These are phyloP conservation scores for Diaporthe ampelina DNA, from an alignment of 2,329 filamentous ascomycete species.

Conservation along the genomic window DNA sequence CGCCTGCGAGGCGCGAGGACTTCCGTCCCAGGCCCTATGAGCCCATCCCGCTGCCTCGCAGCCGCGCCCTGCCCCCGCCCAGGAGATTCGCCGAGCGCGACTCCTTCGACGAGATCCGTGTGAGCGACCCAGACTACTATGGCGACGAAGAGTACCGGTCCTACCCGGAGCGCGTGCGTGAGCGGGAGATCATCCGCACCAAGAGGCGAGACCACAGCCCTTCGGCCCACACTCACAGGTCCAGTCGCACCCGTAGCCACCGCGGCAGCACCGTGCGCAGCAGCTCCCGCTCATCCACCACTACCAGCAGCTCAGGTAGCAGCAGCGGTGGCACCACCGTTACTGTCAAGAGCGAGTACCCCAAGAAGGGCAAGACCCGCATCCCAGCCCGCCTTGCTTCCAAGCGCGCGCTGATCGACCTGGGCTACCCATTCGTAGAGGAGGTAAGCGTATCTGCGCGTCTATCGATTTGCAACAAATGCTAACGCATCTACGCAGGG, in stretches of 20 bases:
- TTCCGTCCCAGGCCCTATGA: slow-evolving; percentile 63
- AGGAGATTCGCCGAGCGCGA: slow-evolving; percentile 69
- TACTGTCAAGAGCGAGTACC: slow-evolving; percentile 73
- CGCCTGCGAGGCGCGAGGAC: slow-evolving; percentile 66
- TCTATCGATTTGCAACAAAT: neutral
- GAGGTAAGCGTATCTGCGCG: slow-evolving; percentile 70
- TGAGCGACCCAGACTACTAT: slow-evolving; percentile 77
- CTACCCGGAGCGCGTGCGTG: slow-evolving; percentile 70
- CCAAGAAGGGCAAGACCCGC: slow-evolving; percentile 89
- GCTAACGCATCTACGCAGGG: slow-evolving; percentile 70
- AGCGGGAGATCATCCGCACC: slow-evolving; percentile 70
- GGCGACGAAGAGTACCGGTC: slow-evolving; percentile 80
- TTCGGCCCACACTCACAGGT: slow-evolving; percentile 54
- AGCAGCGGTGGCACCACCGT: slow-evolving; percentile 61
- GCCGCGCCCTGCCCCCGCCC: slow-evolving; percentile 71
- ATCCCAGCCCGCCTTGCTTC: slow-evolving; percentile 87
- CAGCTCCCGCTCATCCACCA: slow-evolving; percentile 59
- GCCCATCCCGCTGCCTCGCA: slow-evolving; percentile 78
- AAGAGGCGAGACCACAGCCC: slow-evolving; percentile 60
- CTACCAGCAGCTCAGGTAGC: slow-evolving; percentile 60
- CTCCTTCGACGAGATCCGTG: slow-evolving; percentile 75
- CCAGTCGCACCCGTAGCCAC: slow-evolving; percentile 53
- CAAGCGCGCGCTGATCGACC: slow-evolving; percentile 83
- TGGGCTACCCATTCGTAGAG: slow-evolving; percentile 89
- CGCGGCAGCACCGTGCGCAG: slow-evolving; percentile 51